Percentiles rank a stretch among this genome's conserved stretches.
These are phyloP conservation scores for Quercus wislizeni DNA, from an alignment of 306 rosid genomes.

Conservation along the genomic window DNA sequence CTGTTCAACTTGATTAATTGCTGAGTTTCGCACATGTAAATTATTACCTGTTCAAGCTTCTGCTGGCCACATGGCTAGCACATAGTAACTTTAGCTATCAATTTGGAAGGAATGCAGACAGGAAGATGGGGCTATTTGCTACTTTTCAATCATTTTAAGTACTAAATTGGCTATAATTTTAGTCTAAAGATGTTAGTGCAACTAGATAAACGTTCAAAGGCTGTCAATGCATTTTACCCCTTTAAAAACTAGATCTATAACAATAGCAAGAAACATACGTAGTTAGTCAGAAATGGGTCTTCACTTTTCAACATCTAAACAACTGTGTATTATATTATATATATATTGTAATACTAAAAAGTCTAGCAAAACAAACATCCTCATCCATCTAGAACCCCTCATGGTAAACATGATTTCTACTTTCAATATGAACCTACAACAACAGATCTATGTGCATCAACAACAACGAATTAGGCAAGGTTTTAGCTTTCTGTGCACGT, in stretches of 20 bases:
- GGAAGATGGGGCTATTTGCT: too few species aligned
- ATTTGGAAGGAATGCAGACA: too few species aligned
- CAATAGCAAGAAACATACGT: conserved; percentile 23
- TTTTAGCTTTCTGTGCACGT: conserved; percentile 20
- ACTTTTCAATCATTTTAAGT: too few species aligned
- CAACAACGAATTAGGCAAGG: conserved; percentile 13
- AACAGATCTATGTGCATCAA: conserved; percentile 13
- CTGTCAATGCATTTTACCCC: background rate
- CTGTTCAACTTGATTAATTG: too few species aligned
- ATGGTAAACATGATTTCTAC: conserved; percentile 23
- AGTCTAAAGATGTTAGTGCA: too few species aligned
- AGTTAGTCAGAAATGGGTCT: conserved; percentile 19
- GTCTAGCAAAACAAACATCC: conserved; percentile 32
- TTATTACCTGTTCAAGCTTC: too few species aligned
- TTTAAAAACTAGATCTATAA: background rate
- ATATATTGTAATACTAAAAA: conserved; percentile 36
- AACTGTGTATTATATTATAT: conserved; percentile 33
- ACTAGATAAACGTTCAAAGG: too few species aligned
- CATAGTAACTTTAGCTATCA: too few species aligned
- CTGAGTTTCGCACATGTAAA: too few species aligned
- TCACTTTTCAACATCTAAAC: conserved; percentile 31
- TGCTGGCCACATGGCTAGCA: too few species aligned
- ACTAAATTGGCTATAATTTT: too few species aligned
- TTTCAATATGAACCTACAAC: conserved; percentile 20
- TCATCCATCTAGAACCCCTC: conserved; percentile 31